Conservation (phyloP, 352 stramenopile species). For the Phytopythium delawarense region DNA sequence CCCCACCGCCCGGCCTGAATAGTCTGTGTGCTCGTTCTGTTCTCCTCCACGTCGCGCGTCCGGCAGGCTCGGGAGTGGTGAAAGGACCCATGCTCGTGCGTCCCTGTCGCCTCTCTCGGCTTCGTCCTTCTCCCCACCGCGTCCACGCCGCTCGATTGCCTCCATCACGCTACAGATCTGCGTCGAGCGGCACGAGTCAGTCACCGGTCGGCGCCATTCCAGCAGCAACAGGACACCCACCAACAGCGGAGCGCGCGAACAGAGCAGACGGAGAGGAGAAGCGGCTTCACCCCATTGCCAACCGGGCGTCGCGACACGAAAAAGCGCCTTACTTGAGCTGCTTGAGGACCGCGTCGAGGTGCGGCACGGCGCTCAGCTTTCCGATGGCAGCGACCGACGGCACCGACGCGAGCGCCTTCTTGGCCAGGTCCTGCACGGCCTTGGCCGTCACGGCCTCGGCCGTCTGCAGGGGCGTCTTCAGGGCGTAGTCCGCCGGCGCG, state of each 20-base stretch:
- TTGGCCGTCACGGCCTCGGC: constrained; percentile 50
- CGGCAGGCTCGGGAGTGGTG: not conserved
- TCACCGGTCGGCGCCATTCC: not conserved
- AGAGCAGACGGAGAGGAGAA: not conserved
- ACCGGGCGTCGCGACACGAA: not conserved
- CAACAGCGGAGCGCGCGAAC: not conserved
- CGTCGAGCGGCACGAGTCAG: not conserved
- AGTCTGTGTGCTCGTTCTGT: constrained; percentile 1
- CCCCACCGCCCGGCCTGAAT: not conserved
- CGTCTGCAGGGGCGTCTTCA: constrained; percentile 37
- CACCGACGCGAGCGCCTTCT: constrained; percentile 67
- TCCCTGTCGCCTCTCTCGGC: constrained; percentile 1
- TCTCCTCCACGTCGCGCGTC: not conserved
- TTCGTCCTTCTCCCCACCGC: not conserved
- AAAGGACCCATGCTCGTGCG: not conserved
- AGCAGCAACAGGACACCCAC: not conserved
- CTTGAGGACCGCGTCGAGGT: constrained; percentile 61
- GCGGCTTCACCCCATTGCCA: not conserved
- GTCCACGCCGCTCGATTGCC: too few species aligned
- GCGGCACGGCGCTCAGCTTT: constrained; percentile 64
- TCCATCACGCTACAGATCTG: constrained; percentile 1
- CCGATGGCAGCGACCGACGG: constrained; percentile 76
- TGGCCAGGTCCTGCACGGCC: constrained; percentile 70
- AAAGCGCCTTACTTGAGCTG: constrained; percentile 70
- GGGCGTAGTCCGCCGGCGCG: constrained; percentile 18